Conservation (phyloP, 164 flowering plant species). For the Aristolochia contorta region DNA sequence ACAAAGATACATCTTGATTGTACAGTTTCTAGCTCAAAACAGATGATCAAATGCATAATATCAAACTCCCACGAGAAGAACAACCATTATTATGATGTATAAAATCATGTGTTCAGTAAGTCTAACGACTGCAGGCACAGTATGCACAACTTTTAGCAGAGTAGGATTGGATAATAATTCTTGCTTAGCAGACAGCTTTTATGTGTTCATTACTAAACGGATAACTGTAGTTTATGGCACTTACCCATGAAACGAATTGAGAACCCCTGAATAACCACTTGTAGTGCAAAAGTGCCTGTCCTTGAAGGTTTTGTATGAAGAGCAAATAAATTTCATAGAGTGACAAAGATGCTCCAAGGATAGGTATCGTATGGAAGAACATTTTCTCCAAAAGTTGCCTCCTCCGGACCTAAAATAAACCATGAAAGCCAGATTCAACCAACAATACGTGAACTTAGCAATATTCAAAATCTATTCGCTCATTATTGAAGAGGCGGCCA, state of each 20-base stretch:
- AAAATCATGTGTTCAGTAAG: no score
- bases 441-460: background rate
- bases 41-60: no score
- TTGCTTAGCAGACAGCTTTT: background rate
- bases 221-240: slow-evolving; percentile 9
- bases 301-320: slow-evolving; percentile 22
- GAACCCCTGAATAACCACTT: slow-evolving; percentile 53
- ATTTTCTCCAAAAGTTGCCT: slow-evolving; percentile 25
- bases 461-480: no score
- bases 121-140: no score
- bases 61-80: no score
- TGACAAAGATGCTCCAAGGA: slow-evolving; percentile 41
- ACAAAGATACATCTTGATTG: slow-evolving; percentile 5
- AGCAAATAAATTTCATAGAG: slow-evolving; percentile 37
- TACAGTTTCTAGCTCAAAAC: no score
- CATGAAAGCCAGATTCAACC: background rate
- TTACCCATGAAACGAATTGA: slow-evolving; percentile 62
- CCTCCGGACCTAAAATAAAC: slow-evolving; percentile 15
- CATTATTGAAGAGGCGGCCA: no score
- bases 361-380: slow-evolving; percentile 30
- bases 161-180: no score
- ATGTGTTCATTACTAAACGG: background rate
- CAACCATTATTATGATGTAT: no score
- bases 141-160: no score
- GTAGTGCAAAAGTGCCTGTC: slow-evolving; percentile 24